phyloP scores from a whole-genome alignment of 2,329 filamentous ascomycete species.

The Alternaria arborescens region DNA sequence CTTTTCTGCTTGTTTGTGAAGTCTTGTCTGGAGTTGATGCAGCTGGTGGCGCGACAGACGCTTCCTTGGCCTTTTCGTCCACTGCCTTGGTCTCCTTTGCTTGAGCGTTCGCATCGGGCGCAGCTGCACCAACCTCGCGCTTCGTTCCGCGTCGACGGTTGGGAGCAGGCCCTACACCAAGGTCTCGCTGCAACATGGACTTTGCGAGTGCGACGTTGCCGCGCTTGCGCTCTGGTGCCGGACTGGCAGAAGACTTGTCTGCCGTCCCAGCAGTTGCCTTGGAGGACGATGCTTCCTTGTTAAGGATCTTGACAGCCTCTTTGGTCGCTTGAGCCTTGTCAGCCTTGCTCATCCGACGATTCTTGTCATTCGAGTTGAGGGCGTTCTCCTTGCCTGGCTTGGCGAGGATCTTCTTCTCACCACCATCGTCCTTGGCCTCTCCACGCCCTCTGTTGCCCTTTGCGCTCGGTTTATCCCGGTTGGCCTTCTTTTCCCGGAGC shows the following conservation, averaged over 20 bases:
- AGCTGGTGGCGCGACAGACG: conserved; percentile 22
- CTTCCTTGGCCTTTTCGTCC: conserved; percentile 44
- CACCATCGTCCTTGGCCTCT: conserved; percentile 70
- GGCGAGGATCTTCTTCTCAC: conserved; percentile 48
- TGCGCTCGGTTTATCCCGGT: conserved; percentile 65
- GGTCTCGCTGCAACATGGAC: conserved; percentile 69
- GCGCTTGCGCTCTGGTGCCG: conserved; percentile 60
- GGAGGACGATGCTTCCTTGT: conserved; percentile 55
- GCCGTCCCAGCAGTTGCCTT: conserved; percentile 36
- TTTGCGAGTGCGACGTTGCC: conserved; percentile 63
- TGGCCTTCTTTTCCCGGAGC: conserved; percentile 90
- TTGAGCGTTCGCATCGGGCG: conserved; percentile 30
- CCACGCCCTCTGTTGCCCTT: conserved; percentile 64
- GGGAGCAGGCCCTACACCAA: conserved; percentile 61
- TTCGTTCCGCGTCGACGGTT: conserved; percentile 54
- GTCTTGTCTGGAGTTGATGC: conserved; percentile 37
- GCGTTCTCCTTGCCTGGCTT: conserved; percentile 47
- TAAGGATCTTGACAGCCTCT: conserved; percentile 68
- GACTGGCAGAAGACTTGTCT: conserved; percentile 51
- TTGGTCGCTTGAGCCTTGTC: conserved; percentile 73
- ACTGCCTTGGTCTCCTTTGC: conserved; percentile 37
- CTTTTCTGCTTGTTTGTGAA: conserved; percentile 47
- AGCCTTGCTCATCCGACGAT: conserved; percentile 46
- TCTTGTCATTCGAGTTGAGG: conserved; percentile 48
- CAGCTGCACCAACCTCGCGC: conserved; percentile 40